Conservation (phyloP, 352 stramenopile genomes). For the Globisporangium acanthophoron region DNA sequence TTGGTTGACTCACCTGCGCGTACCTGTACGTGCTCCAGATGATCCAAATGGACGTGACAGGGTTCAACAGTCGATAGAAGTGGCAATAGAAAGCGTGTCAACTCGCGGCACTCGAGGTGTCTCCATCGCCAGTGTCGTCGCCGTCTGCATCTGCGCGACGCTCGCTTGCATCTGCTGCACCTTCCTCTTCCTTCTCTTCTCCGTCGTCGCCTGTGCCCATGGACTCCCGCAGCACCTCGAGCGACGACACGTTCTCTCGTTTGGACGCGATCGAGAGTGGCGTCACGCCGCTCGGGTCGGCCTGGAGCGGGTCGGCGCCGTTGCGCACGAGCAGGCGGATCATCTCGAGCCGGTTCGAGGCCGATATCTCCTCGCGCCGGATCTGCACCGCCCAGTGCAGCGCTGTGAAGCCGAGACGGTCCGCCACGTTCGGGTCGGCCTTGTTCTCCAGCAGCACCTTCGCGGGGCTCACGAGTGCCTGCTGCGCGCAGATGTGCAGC, state of each 20-base stretch:
- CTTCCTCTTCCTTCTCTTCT: constrained; percentile 9
- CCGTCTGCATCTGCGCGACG: background rate
- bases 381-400: constrained; percentile 82
- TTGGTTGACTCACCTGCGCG: background rate
- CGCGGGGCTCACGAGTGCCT: constrained; percentile 54
- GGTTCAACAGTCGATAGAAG: constrained; percentile 50
- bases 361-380: constrained; percentile 65
- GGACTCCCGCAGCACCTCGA: constrained; percentile 54
- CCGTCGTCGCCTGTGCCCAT: constrained; percentile 17
- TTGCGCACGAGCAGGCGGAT: constrained; percentile 61
- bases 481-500: constrained; percentile 75
- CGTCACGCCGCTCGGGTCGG: constrained; percentile 44
- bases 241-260: constrained; percentile 57
- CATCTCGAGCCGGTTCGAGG: constrained; percentile 57
- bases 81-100: background rate
- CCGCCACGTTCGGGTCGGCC: constrained; percentile 52
- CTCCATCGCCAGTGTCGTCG: background rate
- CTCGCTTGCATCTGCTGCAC: constrained; percentile 14
- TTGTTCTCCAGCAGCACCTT: constrained; percentile 56
- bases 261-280: constrained; percentile 58
- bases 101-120: background rate
- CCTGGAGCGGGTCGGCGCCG: constrained; percentile 39
- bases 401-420: constrained; percentile 67
- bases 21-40: constrained; percentile 21
- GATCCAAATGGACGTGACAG: constrained; percentile 70